Evolutionary conservation across 345 rosid species (phyloP).

Genomic region (Salix udensis): DNA sequence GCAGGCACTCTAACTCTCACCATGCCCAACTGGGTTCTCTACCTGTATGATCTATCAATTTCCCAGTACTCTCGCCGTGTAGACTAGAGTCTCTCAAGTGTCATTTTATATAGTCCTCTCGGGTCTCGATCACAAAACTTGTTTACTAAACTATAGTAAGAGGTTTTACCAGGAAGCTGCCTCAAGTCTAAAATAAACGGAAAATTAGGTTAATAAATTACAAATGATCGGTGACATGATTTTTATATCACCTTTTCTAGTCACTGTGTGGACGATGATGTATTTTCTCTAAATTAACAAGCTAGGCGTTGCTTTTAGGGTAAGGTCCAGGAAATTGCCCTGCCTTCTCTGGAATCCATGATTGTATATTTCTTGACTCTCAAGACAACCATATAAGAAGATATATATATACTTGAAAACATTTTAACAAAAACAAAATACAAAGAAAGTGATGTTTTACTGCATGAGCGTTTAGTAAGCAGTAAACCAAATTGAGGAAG

Average conservation of each 20-base stretch:
- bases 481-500: background rate
- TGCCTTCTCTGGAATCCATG: too few species aligned
- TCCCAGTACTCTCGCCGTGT: background rate
- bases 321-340: background rate
- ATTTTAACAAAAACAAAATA: background rate
- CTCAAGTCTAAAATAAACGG: background rate
- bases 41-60: background rate
- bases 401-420: too few species aligned
- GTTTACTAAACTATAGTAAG: background rate
- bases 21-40: background rate
- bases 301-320: background rate
- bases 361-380: background rate
- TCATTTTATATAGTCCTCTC: background rate
- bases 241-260: background rate
- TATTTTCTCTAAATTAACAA: too few species aligned
- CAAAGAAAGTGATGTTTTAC: background rate
- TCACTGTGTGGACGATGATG: background rate
- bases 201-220: background rate
- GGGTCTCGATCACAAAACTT: background rate
- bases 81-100: background rate
- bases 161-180: conserved; percentile 3
- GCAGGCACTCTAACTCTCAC: background rate
- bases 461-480: background rate
- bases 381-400: background rate
- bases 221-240: background rate